phyloP scores from a whole-genome alignment of 345 rosid genomes.

The Trapa incisa region DNA sequence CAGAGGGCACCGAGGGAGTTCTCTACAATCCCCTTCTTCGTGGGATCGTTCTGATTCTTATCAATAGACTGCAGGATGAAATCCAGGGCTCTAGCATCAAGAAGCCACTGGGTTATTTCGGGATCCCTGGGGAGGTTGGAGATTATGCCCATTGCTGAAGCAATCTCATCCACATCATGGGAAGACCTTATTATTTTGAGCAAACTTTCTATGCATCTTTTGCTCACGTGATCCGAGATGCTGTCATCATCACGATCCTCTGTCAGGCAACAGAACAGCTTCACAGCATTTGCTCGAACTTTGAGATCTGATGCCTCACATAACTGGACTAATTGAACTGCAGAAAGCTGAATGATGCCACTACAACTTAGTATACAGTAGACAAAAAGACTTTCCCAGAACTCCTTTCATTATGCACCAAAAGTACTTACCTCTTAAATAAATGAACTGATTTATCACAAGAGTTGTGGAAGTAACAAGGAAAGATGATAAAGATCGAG shows the following conservation, averaged over 20 bases:
- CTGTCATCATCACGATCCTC: constrained; percentile 35
- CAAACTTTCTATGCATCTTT: constrained; percentile 32
- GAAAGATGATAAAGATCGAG: not conserved
- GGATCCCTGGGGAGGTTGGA: constrained; percentile 42
- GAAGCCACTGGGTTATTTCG: constrained; percentile 40
- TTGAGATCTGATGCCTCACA: constrained; percentile 26
- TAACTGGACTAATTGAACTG: constrained; percentile 40
- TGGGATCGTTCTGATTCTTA: constrained; percentile 22
- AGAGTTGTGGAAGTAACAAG: not conserved
- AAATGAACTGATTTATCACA: not conserved
- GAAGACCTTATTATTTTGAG: constrained; percentile 35
- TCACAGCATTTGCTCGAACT: constrained; percentile 52
- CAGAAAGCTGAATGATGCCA: constrained; percentile 32
- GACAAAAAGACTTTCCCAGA: not conserved
- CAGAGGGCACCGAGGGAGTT: constrained; percentile 40
- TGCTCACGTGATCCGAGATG: constrained; percentile 34
- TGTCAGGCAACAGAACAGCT: constrained; percentile 40
- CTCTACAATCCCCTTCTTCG: constrained; percentile 24
- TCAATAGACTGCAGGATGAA: constrained; percentile 15
- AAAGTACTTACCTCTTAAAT: no score
- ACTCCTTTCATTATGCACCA: no score
- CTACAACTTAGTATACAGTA: constrained; percentile 3
- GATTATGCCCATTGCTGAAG: constrained; percentile 42
- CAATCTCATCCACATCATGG: constrained; percentile 27
- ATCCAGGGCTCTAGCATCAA: constrained; percentile 31